These are phyloP conservation scores for Quercus lobata DNA, from an alignment of 331 rosid species.

Conservation along the genomic window DNA sequence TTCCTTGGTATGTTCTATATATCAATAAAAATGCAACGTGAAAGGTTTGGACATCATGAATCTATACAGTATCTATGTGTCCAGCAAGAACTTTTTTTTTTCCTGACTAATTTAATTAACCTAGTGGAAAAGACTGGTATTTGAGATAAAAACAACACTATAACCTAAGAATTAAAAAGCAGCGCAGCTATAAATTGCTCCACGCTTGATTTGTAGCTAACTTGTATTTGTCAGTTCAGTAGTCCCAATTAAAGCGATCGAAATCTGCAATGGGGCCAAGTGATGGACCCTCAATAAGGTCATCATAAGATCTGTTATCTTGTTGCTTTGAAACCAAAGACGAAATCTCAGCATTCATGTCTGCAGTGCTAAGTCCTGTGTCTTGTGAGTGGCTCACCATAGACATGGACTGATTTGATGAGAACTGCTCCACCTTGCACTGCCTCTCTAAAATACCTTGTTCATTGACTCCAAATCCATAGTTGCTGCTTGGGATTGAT, in stretches of 20 bases:
- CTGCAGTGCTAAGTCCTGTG: conserved; percentile 58
- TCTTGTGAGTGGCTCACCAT: conserved; percentile 61
- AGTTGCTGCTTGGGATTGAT: not conserved
- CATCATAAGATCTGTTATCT: conserved; percentile 35
- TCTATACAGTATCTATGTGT: conserved; percentile 33
- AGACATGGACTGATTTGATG: conserved; percentile 60
- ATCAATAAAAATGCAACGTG: conserved; percentile 23
- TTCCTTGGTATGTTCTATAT: conserved; percentile 24
- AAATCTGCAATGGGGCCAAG: conserved; percentile 47
- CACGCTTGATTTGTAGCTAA: not conserved
- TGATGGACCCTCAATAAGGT: conserved; percentile 36
- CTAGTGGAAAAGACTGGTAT: not conserved
- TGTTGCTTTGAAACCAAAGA: conserved; percentile 56
- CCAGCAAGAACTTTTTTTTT: conserved; percentile 13
- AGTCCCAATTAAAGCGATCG: conserved; percentile 54
- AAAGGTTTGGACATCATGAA: conserved; percentile 37
- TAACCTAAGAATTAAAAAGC: not conserved
- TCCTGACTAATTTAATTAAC: not conserved
- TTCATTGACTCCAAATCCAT: conserved; percentile 9
- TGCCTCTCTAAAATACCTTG: conserved; percentile 17
- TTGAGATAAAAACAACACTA: conserved; percentile 10
- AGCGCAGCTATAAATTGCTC: no score
- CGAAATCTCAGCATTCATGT: conserved; percentile 60
- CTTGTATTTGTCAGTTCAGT: conserved; percentile 29
- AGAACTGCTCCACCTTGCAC: conserved; percentile 65